Evolutionary conservation across 495 filamentous ascomycete genomes (phyloP), one percentile per base, ranked within the genome.

Genomic region (Trichoderma reesei): DNA sequence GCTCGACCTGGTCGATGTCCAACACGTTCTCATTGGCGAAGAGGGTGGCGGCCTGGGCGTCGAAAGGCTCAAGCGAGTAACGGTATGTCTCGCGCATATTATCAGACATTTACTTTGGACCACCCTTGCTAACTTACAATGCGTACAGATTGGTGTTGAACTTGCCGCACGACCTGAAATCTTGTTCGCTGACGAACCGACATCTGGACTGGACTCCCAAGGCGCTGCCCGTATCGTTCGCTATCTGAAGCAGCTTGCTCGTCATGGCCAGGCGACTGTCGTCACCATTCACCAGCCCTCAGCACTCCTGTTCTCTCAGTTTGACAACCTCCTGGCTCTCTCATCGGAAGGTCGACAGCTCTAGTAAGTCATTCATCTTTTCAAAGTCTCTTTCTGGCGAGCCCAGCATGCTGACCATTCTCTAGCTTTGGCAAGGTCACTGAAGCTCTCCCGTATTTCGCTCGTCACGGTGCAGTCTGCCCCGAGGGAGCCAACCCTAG

Each of bases 171-270:
- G 91, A 69, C 93, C 93, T 0, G 85, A 83, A 31, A 78, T 92
- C 0, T 66, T 91, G 8, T 92, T 92, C 71, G 74, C 91, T 37
- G 89, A 92, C 68, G 88, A 92, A 68, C 89, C 90, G 5, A 92
- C 89, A 2, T 89, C 85, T 62, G 92, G 92, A 62, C 82, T 98
- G 3, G 92, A 98, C 73, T 87, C 85, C 31, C 90, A 96, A 68
- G 87, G 87, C 0, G 92, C 92, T 0, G 89, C 82, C 71, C 90
- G 85, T 0, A 92, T 96, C 66, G 82, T 96, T 8, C 81, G 86
- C 11, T 96, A 96, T 78, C 74, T 96, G 61, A 86, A 86, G 75
- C 96, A 96, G 73, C 79, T 96, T 2, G 83, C 88, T 26, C 80
- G 84, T 33, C 86, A 86, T 18, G 89, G 90, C 6, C 86, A 92